Conservation (phyloP, 768 basidiomycete genomes). For the Trametes coccinea region DNA sequence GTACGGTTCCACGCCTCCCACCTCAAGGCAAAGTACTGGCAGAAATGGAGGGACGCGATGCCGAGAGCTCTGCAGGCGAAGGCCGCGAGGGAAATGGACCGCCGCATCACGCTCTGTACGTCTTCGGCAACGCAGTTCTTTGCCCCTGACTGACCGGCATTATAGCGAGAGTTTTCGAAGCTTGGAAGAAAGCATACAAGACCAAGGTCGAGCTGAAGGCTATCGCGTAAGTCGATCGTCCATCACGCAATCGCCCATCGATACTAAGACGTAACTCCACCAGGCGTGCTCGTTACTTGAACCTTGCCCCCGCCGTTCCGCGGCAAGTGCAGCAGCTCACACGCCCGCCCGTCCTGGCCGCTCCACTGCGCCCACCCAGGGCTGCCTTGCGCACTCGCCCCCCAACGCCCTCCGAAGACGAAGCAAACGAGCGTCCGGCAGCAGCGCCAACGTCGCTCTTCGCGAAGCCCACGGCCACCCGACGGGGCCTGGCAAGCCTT, state of each 20-base stretch:
- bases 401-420: conserved; percentile 17
- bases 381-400: conserved; percentile 15
- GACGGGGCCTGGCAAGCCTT: conserved; percentile 41
- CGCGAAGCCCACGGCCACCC: conserved; percentile 30
- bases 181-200: conserved; percentile 69
- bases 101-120: conserved; percentile 57
- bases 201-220: conserved; percentile 77
- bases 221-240: conserved; percentile 63
- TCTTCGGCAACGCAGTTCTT: conserved; percentile 18
- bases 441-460: conserved; percentile 19
- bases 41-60: conserved; percentile 66
- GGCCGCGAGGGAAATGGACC: conserved; percentile 63
- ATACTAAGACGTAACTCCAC: conserved; percentile 18
- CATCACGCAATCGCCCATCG: conserved; percentile 8
- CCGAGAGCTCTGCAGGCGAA: conserved; percentile 67
- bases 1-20: conserved; percentile 70
- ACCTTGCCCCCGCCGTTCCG: conserved; percentile 59
- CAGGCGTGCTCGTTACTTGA: conserved; percentile 82
- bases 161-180: conserved; percentile 55
- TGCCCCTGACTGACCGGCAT: conserved; percentile 10
- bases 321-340: conserved; percentile 32
- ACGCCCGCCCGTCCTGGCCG: conserved; percentile 28
- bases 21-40: conserved; percentile 62
- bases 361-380: conserved; percentile 1
- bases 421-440: conserved; percentile 6